Percentiles rank a stretch among this genome's conserved stretches.
phyloP scores from a whole-genome alignment of 768 basidiomycete species.

The Tulasnella sp. region DNA sequence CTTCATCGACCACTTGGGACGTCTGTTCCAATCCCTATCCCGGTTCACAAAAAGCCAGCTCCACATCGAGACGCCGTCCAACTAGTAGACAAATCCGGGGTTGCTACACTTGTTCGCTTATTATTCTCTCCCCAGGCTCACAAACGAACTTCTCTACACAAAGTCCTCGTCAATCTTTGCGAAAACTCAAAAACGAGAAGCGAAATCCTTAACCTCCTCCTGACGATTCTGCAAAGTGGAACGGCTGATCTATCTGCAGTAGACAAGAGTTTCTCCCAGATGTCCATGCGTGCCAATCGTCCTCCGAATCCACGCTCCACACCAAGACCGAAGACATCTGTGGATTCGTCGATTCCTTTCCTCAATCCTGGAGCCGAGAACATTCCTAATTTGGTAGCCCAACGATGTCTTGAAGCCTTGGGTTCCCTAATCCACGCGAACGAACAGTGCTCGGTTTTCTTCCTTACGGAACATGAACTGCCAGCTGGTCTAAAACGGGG shows the following conservation, averaged over 20 bases:
- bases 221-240: slow-evolving; percentile 91
- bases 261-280: slow-evolving; percentile 85
- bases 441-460: slow-evolving; percentile 76
- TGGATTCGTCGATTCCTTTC: slow-evolving; percentile 28
- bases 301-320: slow-evolving; percentile 33
- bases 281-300: slow-evolving; percentile 53
- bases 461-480: slow-evolving; percentile 90
- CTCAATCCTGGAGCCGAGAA: slow-evolving; percentile 52
- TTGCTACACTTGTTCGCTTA: slow-evolving; percentile 79
- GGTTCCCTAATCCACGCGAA: slow-evolving; percentile 78
- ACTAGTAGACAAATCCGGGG: slow-evolving; percentile 77
- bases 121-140: slow-evolving; percentile 93
- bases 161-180: slow-evolving; percentile 86
- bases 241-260: slow-evolving; percentile 83
- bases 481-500: slow-evolving; percentile 59
- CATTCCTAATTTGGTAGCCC: slow-evolving; percentile 84
- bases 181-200: slow-evolving; percentile 85
- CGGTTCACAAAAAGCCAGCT: slow-evolving; percentile 23
- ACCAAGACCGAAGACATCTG: slow-evolving; percentile 51
- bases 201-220: slow-evolving; percentile 85
- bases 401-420: slow-evolving; percentile 86
- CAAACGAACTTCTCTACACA: slow-evolving; percentile 72
- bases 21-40: neutral
- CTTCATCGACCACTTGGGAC: neutral
- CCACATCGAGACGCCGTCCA: slow-evolving; percentile 78